A percentile compares a stretch with the other conserved stretches of the same genome.
Conservation (phyloP, 2,329 filamentous ascomycete species). For the Trichoderma sp. region DNA sequence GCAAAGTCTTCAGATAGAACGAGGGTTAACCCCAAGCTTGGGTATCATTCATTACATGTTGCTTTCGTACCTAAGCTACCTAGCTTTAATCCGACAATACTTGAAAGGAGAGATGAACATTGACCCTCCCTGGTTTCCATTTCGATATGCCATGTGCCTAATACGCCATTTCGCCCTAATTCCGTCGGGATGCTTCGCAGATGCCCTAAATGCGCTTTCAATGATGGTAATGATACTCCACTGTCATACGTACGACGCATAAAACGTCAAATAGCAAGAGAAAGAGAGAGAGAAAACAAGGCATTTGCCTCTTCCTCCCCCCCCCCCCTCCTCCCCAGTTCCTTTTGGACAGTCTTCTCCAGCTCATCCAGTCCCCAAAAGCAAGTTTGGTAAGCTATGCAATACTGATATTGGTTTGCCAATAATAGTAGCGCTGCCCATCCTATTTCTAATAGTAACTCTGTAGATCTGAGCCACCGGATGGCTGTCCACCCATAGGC, state of each 20-base stretch:
- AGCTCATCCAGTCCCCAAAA: constrained; percentile 13
- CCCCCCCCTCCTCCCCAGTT: background rate
- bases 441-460: constrained; percentile 45
- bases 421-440: background rate
- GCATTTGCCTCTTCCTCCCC: background rate
- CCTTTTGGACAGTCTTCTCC: background rate
- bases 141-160: background rate
- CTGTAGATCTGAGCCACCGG: constrained; percentile 43
- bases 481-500: constrained; percentile 34
- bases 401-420: background rate
- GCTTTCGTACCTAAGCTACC: background rate
- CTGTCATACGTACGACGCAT: background rate
- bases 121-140: background rate
- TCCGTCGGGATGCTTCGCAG: background rate
- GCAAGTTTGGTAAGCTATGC: background rate
- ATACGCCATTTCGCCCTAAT: constrained; percentile 15
- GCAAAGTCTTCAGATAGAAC: background rate
- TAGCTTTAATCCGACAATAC: constrained; percentile 7
- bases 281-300: background rate
- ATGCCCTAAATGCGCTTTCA: background rate
- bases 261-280: background rate
- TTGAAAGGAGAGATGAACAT: background rate
- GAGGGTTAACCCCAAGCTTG: constrained; percentile 1
- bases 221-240: background rate
- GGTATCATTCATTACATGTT: constrained; percentile 27